Base-by-base conservation (phyloP, 768 basidiomycete genomes). In the Hericium erinaceus region DNA sequence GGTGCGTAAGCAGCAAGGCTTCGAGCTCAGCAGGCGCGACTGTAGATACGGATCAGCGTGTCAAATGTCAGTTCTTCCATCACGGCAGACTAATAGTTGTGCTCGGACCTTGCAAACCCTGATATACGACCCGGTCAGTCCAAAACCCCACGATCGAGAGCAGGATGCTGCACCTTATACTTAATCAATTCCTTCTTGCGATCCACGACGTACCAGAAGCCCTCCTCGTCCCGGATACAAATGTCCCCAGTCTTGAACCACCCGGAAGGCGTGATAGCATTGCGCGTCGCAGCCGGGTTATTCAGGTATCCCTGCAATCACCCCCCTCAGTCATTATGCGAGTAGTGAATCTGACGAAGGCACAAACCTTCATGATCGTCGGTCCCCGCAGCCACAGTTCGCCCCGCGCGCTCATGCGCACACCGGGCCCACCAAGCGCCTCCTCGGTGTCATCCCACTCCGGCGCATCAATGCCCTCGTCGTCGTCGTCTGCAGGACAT, bases 201-300 rank as follows among this genome's bases (percentile, higher is more conserved):
- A 64, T 90, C 87, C 2, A 91, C 83, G 54, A 90, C 85, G 61
- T 76, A 80, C 67, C 83, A 89, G 66, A 77, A 88, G 0, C 91
- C 92, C 1, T 91, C 82, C 2, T 68, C 57, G 59, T 92, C 87
- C 11, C 81, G 71, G 16, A 77, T 67, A 1, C 80, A 87, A 52
- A 95, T 80, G 68, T 95, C 93, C 1, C 93, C 92, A 0, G 92
- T 94, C 76, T 87, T 91, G 74, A 92, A 85, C 90, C 90, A 97
- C 3, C 82, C 78, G 51, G 89, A 85, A 0, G 70, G 69, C 0
- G 85, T 89, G 61, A 95, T 85, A 8, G 84, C 70, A 15, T 82
- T 77, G 20, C 73, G 71, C 2, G 91, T 95, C 3, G 92, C 90
- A 28, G 73, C 71, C 2, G 75, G 72, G 59, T 94, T 90, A 63